Evolutionary conservation across 768 basidiomycete genomes (phyloP), one percentile per base, ranked within the genome.

Genomic region (Mycena floridula): DNA sequence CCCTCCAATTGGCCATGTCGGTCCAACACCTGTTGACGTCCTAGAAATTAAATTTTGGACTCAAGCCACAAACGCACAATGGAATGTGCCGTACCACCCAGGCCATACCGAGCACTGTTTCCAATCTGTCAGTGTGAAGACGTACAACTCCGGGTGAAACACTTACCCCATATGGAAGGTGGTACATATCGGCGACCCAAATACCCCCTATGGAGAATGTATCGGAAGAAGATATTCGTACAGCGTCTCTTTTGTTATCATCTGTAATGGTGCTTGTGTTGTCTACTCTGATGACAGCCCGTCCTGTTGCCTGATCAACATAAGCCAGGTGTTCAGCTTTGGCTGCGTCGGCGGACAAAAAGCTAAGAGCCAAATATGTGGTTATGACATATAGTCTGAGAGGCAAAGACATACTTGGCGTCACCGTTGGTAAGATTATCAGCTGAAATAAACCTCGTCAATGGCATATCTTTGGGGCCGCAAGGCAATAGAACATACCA

Each of bases 281-380:
- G 64, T 89, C 87, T 9, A 89, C 85, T 54, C 73, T 77, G 56
- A 89, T 82, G 54, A 89, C 77, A 2, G 85, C 86, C 48, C 83
- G 82, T 11, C 79, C 82, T 3, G 84, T 82, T 15, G 66, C 50
- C 7, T 69, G 22, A 50, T 89, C 81, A 32, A 85, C 72, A 53
- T 72, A 85, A 1, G 82, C 74, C 26, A 87, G 76, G 45, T 74
- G 60, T 27, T 70, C 61, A 5, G 72, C 62, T 26, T 63, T 56
- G 3, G 76, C 81, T 12, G 64, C 63, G 16, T 64, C 65, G 25
- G 73, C 63, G 1, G 72, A 73, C 32, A 79, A 65, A 51, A 74
- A 83, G 36, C 77, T 79, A 46, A 28, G 15, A 39, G 42, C 47
- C 5, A 24, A 16, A 42, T 49, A 20, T 23, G 40, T 46, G 44